Conservation (phyloP, 176 grass and related monocot genomes). For the Phyllostachys edulis region DNA sequence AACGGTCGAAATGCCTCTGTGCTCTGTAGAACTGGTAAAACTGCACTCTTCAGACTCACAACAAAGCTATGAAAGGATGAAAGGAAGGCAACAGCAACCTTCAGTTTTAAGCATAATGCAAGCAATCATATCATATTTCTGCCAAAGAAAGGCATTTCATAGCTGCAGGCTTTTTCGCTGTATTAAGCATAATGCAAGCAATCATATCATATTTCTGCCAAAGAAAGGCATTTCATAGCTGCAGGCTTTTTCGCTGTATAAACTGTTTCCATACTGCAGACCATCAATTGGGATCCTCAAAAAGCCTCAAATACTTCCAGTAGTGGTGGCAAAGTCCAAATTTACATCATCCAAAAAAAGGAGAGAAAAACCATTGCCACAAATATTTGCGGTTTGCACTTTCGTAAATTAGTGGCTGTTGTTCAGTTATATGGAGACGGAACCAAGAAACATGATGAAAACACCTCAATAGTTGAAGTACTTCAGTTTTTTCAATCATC, state of each 20-base stretch:
- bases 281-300: neutral
- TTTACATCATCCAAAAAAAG: neutral
- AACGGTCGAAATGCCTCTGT: neutral
- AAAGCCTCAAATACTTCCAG: neutral
- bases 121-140: slow-evolving; percentile 17
- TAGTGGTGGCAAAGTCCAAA: neutral
- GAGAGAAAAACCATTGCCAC: neutral
- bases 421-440: neutral
- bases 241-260: neutral
- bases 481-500: neutral
- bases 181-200: slow-evolving; percentile 11
- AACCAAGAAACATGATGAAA: neutral
- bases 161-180: neutral
- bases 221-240: neutral
- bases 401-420: slow-evolving; percentile 5
- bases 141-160: neutral
- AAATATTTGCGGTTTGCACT: neutral
- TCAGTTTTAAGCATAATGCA: slow-evolving; percentile 15
- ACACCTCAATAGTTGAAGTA: no score
- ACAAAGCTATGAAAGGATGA: neutral
- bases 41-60: neutral
- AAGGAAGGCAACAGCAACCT: neutral
- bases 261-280: slow-evolving; percentile 7
- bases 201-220: slow-evolving; percentile 15
- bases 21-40: slow-evolving; percentile 11